Conservation (phyloP, 2,329 filamentous ascomycete genomes). For the Endoconidiophora polonica region DNA sequence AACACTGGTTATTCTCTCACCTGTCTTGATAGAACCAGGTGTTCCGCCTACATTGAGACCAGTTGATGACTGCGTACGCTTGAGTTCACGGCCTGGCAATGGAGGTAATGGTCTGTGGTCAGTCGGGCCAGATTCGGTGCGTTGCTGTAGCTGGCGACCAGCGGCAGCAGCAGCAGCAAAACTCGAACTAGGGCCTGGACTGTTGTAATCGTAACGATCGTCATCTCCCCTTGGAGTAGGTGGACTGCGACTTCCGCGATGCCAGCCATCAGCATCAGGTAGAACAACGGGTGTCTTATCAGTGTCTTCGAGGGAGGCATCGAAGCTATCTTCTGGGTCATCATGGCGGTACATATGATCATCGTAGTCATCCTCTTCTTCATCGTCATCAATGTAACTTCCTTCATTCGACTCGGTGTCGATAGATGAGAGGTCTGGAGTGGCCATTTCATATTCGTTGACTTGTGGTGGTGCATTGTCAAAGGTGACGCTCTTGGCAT, state of each 20-base stretch:
- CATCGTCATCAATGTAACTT: constrained; percentile 75
- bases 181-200: constrained; percentile 43
- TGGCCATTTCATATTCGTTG: constrained; percentile 97
- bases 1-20: constrained; percentile 51
- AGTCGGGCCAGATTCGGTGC: constrained; percentile 58
- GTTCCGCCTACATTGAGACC: constrained; percentile 17
- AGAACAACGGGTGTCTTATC: constrained; percentile 97
- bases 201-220: constrained; percentile 50
- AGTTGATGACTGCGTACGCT: constrained; percentile 6
- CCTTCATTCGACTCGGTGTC: constrained; percentile 81
- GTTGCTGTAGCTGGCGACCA: constrained; percentile 38
- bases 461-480: constrained; percentile 84
- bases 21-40: constrained; percentile 20
- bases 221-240: constrained; percentile 20
- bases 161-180: constrained; percentile 25
- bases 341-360: constrained; percentile 33
- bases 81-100: constrained; percentile 43
- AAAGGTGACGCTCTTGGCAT: constrained; percentile 95
- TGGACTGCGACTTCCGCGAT: constrained; percentile 42
- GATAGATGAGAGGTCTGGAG: constrained; percentile 84
- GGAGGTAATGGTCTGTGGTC: constrained; percentile 77
- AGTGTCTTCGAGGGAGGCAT: constrained; percentile 85
- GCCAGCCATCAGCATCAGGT: constrained; percentile 68
- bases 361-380: constrained; percentile 55
- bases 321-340: constrained; percentile 69